A percentile compares a stretch with the other conserved stretches of the same genome.
phyloP scores from a whole-genome alignment of 108 stramenopile species.

The Aurantiochytrium sp. region DNA sequence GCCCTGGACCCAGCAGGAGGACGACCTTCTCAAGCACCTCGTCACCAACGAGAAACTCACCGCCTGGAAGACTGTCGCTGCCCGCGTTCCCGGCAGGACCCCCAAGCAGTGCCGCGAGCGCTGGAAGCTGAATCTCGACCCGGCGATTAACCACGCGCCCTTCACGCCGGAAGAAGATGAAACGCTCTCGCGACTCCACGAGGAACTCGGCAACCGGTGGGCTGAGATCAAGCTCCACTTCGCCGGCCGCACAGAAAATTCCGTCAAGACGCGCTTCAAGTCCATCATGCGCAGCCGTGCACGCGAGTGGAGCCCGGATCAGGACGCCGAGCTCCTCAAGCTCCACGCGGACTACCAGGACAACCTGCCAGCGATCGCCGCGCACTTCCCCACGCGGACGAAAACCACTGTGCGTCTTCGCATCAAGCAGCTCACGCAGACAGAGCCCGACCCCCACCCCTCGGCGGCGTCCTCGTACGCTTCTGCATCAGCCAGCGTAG shows the following conservation, averaged over 20 bases:
- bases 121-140: not conserved
- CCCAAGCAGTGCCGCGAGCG: slow-evolving; percentile 25
- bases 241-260: not conserved
- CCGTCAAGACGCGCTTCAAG: not conserved
- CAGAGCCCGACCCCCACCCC: no score
- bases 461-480: no score
- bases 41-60: not conserved
- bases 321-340: not conserved
- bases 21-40: not conserved
- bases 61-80: not conserved
- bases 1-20: slow-evolving; percentile 23
- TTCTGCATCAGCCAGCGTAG: no score
- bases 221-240: not conserved
- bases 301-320: not conserved
- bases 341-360: not conserved
- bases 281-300: slow-evolving; percentile 19
- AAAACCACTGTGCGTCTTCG: not conserved
- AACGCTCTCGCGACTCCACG: not conserved
- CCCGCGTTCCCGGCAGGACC: not conserved
- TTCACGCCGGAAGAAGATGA: not conserved
- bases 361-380: not conserved
- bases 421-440: not conserved
- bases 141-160: not conserved
- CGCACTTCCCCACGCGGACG: not conserved
- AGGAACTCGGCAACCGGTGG: slow-evolving; percentile 22